Evolutionary conservation across 2,329 filamentous ascomycete species (phyloP).

Genomic region (Ascochyta clinopodiicola): DNA sequence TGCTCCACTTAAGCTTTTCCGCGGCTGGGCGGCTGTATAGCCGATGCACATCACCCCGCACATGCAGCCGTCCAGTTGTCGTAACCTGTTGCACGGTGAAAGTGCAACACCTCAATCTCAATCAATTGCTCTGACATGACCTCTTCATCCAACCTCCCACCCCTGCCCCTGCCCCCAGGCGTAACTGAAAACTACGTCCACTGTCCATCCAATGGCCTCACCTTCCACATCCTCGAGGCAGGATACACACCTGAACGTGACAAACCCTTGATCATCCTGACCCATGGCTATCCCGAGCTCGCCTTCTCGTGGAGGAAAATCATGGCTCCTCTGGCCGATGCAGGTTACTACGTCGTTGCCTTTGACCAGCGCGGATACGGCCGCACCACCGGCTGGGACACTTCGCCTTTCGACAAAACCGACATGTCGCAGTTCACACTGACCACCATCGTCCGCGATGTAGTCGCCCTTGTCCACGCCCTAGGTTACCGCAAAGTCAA

Average conservation of each 20-base stretch:
- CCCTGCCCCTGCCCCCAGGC: conserved; percentile 62
- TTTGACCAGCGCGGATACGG: conserved; percentile 74
- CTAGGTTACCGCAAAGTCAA: conserved; percentile 65
- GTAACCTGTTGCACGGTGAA: not conserved
- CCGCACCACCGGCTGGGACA: conserved; percentile 68
- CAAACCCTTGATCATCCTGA: conserved; percentile 65
- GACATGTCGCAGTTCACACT: conserved; percentile 64
- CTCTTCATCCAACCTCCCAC: conserved; percentile 35
- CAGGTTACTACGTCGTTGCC: conserved; percentile 70
- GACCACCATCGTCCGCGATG: conserved; percentile 66
- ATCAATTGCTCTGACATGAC: not conserved
- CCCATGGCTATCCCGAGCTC: conserved; percentile 72
- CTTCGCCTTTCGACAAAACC: conserved; percentile 56
- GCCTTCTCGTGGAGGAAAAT: conserved; percentile 74
- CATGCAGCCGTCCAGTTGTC: not conserved
- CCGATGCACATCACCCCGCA: conserved; percentile 12
- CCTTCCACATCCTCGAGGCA: conserved; percentile 66
- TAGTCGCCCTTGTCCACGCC: conserved; percentile 65
- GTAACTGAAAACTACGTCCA: conserved; percentile 64
- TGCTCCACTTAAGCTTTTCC: conserved; percentile 15
- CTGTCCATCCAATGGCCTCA: conserved; percentile 62
- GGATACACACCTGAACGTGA: conserved; percentile 50
- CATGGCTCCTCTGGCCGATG: conserved; percentile 63
- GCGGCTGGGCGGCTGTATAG: conserved; percentile 5
- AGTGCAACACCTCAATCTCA: not conserved